phyloP scores from a whole-genome alignment of 371 early-diverging fungal genomes.

The Zychaea mexicana region DNA sequence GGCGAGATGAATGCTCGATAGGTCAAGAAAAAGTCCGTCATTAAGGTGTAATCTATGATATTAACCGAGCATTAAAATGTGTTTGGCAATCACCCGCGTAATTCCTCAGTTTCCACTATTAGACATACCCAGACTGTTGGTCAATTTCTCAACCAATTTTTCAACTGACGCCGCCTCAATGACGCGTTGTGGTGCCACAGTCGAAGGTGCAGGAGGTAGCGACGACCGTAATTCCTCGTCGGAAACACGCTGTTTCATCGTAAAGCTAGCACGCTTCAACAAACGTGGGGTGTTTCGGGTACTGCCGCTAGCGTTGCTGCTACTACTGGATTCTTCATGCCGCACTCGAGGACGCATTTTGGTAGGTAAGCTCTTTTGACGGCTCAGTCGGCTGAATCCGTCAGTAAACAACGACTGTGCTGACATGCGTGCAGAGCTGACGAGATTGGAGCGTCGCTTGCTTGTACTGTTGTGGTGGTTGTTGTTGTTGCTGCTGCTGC shows the following conservation, averaged over 20 bases:
- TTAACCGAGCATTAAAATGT: background rate
- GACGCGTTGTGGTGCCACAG: constrained; percentile 18
- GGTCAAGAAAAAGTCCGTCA: constrained; percentile 74
- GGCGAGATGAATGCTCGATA: constrained; percentile 69
- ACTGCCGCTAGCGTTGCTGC: background rate
- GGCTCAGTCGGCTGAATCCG: constrained; percentile 9
- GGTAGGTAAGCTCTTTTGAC: constrained; percentile 17
- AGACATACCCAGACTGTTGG: constrained; percentile 56
- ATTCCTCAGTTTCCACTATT: too few species aligned
- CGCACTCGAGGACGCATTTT: background rate
- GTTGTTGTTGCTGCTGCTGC: constrained; percentile 20
- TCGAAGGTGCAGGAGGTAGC: constrained; percentile 7
- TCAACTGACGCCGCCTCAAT: constrained; percentile 68
- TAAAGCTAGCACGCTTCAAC: constrained; percentile 16
- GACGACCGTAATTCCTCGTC: background rate
- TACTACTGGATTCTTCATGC: background rate
- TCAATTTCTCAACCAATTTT: constrained; percentile 64
- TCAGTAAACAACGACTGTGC: constrained; percentile 14
- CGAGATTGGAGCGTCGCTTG: constrained; percentile 16
- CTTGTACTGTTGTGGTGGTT: background rate
- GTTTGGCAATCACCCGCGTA: too few species aligned
- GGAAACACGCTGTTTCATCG: constrained; percentile 2
- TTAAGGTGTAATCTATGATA: constrained; percentile 60
- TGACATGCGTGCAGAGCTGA: constrained; percentile 16
- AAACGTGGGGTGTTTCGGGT: background rate